phyloP scores from a whole-genome alignment of 345 rosid species.

The Clausena lansium region DNA sequence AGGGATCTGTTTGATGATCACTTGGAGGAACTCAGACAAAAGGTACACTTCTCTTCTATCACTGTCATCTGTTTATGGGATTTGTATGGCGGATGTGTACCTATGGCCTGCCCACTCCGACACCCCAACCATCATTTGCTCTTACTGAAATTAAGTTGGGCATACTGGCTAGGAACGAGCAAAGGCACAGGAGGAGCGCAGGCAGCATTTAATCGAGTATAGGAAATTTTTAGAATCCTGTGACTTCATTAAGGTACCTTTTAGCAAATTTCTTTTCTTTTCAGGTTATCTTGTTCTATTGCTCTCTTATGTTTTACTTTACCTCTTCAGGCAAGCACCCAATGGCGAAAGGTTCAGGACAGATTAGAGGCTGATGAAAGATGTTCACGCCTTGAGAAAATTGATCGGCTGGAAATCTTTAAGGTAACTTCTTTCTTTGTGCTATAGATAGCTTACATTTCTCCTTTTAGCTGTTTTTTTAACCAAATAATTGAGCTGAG shows the following conservation, averaged over 20 bases:
- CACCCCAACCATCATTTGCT: constrained; percentile 10
- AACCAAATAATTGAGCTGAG: neutral
- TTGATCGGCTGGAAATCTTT: constrained; percentile 78
- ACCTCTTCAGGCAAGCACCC: constrained; percentile 67
- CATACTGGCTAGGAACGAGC: constrained; percentile 64
- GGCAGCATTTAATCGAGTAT: constrained; percentile 57
- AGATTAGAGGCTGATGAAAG: constrained; percentile 93
- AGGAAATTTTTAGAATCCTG: constrained; percentile 80
- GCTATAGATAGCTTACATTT: neutral
- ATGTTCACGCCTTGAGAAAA: constrained; percentile 78
- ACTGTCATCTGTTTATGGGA: neutral
- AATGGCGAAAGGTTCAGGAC: constrained; percentile 92
- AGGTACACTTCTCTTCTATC: constrained; percentile 41
- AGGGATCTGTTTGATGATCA: constrained; percentile 91
- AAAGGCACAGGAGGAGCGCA: constrained; percentile 79
- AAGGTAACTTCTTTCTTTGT: neutral
- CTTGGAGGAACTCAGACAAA: constrained; percentile 86
- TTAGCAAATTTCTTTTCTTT: constrained; percentile 4
- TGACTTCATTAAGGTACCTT: constrained; percentile 84
- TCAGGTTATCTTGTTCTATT: constrained; percentile 12
- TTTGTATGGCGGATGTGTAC: neutral
- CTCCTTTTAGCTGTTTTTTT: neutral
- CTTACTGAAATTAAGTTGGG: neutral
- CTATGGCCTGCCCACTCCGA: neutral
- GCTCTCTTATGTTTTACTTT: constrained; percentile 20